Evolutionary conservation across 2,329 filamentous ascomycete genomes (phyloP).

Genomic region (Sordariomycetes sp.): DNA sequence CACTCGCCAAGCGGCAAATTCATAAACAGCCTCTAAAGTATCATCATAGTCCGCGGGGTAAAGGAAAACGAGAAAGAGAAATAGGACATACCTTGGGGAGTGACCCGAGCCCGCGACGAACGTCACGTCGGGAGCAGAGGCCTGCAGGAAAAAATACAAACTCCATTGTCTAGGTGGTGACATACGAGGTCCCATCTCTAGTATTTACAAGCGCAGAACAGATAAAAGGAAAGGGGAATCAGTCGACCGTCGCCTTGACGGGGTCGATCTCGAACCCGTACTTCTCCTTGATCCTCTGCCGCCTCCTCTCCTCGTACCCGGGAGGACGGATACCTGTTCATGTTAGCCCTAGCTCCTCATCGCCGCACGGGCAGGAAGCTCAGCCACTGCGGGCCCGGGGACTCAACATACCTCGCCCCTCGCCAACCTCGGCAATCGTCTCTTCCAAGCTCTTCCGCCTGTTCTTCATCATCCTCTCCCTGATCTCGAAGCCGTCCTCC

Average conservation of each 20-base stretch:
- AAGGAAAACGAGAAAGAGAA: neutral
- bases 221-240: neutral
- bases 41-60: slow-evolving; percentile 24
- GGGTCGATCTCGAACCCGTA: slow-evolving; percentile 79
- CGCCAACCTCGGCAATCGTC: slow-evolving; percentile 71
- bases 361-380: neutral
- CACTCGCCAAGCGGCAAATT: slow-evolving; percentile 11
- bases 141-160: slow-evolving; percentile 19
- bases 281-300: slow-evolving; percentile 70
- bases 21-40: slow-evolving; percentile 36
- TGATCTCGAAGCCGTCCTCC: slow-evolving; percentile 63
- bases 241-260: slow-evolving; percentile 39
- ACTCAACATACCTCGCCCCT: slow-evolving; percentile 65
- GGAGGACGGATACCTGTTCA: slow-evolving; percentile 63
- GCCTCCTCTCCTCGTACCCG: slow-evolving; percentile 76
- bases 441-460: slow-evolving; percentile 67
- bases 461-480: slow-evolving; percentile 63
- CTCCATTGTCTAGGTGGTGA: slow-evolving; percentile 27
- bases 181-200: slow-evolving; percentile 25
- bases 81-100: slow-evolving; percentile 2
- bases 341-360: slow-evolving; percentile 5
- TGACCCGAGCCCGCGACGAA: neutral
- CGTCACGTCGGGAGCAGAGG: neutral
- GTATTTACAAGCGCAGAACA: slow-evolving; percentile 4
- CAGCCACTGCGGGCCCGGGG: slow-evolving; percentile 6